Conservation (phyloP, 164 flowering plant genomes). For the Chimonanthus salicifolius region DNA sequence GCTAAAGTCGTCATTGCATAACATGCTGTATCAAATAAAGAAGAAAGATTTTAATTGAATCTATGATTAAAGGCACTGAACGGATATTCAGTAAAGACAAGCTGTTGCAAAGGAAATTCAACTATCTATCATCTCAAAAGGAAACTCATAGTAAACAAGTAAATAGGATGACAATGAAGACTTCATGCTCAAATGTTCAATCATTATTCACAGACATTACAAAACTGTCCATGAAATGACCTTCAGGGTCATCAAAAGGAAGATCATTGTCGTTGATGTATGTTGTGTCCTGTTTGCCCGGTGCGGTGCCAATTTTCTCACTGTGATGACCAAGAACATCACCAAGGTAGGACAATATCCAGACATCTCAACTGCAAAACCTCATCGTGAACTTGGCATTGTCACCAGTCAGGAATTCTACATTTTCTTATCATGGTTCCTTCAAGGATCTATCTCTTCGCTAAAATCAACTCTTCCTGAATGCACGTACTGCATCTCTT, state of each 20-base stretch:
- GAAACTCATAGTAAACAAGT: too few relatives aligned
- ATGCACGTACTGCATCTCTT: constrained; percentile 87
- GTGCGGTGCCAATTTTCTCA: neutral
- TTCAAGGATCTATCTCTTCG: constrained; percentile 33
- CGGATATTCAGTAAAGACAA: too few relatives aligned
- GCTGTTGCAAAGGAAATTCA: too few relatives aligned
- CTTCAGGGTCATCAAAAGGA: too few relatives aligned
- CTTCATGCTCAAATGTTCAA: neutral
- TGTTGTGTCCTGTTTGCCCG: neutral
- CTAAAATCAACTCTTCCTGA: constrained; percentile 55
- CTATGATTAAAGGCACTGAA: too few relatives aligned
- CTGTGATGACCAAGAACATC: too few relatives aligned
- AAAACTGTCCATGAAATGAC: neutral
- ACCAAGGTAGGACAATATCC: neutral
- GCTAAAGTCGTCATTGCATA: too few relatives aligned
- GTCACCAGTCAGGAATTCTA: too few relatives aligned
- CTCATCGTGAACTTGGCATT: neutral
- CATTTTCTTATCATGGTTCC: neutral
- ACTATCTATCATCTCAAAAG: too few relatives aligned
- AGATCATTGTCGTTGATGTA: neutral
- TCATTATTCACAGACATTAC: neutral
- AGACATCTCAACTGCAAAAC: neutral
- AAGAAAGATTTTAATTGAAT: too few relatives aligned
- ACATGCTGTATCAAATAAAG: too few relatives aligned
- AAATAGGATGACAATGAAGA: too few relatives aligned